These are phyloP conservation scores for Paecilomyces dactylethromorphus DNA, from an alignment of 2,329 filamentous ascomycete genomes.

Conservation along the genomic window DNA sequence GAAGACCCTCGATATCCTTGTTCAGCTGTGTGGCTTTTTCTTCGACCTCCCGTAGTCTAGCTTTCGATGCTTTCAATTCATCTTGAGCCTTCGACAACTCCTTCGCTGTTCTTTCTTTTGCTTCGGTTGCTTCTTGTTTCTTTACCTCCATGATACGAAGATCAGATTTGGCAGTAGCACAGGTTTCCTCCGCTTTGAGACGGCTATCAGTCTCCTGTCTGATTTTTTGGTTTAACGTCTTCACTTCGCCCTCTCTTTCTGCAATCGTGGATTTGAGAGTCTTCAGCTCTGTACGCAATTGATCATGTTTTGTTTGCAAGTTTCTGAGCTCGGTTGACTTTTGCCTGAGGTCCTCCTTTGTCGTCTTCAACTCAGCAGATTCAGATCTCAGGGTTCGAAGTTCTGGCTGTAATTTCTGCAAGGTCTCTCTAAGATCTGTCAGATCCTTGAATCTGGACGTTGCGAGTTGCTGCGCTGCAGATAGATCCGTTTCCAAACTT, in stretches of 20 bases:
- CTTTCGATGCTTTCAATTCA: constrained; percentile 52
- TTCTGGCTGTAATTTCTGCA: constrained; percentile 83
- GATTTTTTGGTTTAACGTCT: constrained; percentile 70
- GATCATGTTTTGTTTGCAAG: constrained; percentile 77
- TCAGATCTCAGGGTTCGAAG: constrained; percentile 72
- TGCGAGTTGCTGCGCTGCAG: constrained; percentile 78
- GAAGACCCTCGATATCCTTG: constrained; percentile 60
- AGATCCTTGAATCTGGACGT: constrained; percentile 84
- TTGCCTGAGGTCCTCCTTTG: constrained; percentile 66
- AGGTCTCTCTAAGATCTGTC: constrained; percentile 67
- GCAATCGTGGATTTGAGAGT: constrained; percentile 62
- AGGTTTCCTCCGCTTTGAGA: constrained; percentile 70
- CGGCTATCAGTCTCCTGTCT: constrained; percentile 65
- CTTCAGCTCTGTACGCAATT: constrained; percentile 67
- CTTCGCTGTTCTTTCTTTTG: constrained; percentile 61
- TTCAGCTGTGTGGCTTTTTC: constrained; percentile 63
- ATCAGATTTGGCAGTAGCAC: constrained; percentile 67
- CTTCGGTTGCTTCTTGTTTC: constrained; percentile 69
- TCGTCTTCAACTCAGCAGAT: constrained; percentile 63
- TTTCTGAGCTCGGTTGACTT: constrained; percentile 60
- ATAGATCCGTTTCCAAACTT: constrained; percentile 72
- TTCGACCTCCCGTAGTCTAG: constrained; percentile 66
- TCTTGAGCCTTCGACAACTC: constrained; percentile 68
- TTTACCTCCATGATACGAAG: constrained; percentile 71
- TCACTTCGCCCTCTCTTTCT: constrained; percentile 73